These are phyloP conservation scores for Cicer chorassanicum DNA, from an alignment of 306 rosid genomes.

Conservation along the genomic window DNA sequence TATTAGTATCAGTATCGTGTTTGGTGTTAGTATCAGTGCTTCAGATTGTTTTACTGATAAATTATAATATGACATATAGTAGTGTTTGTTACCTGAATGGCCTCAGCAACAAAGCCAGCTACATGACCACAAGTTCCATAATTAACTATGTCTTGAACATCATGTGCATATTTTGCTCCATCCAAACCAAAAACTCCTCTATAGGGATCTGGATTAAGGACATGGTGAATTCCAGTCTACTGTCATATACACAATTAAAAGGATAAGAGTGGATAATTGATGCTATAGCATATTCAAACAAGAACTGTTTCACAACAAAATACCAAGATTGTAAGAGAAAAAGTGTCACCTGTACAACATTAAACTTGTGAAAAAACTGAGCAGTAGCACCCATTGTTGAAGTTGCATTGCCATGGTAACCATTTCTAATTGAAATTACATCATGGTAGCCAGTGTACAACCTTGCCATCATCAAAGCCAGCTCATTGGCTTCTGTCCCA, in stretches of 20 bases:
- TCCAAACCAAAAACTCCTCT: conserved; percentile 57
- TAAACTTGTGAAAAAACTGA: conserved; percentile 52
- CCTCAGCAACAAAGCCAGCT: conserved; percentile 55
- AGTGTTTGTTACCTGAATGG: conserved; percentile 51
- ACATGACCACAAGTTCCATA: conserved; percentile 56
- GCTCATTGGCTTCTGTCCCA: conserved; percentile 61
- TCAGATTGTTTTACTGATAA: background rate
- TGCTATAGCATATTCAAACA: conserved; percentile 9
- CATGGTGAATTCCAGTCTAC: conserved; percentile 59
- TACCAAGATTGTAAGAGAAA: conserved; percentile 11
- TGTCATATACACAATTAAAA: conserved; percentile 30
- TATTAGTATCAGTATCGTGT: no score
- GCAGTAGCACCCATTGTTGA: conserved; percentile 55
- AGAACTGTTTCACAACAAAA: conserved; percentile 21
- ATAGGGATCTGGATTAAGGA: conserved; percentile 57
- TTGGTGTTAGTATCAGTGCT: no score
- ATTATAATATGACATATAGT: background rate
- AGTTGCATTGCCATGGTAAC: conserved; percentile 61
- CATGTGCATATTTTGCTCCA: conserved; percentile 53
- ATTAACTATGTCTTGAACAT: conserved; percentile 55
- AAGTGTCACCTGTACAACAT: conserved; percentile 51
- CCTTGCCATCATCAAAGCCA: conserved; percentile 58
- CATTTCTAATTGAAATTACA: conserved; percentile 58
- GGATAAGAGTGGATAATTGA: background rate
- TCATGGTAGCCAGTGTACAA: conserved; percentile 54